Evolutionary conservation across 305 asterid genomes (phyloP).

Genomic region (Solanum hybrid): DNA sequence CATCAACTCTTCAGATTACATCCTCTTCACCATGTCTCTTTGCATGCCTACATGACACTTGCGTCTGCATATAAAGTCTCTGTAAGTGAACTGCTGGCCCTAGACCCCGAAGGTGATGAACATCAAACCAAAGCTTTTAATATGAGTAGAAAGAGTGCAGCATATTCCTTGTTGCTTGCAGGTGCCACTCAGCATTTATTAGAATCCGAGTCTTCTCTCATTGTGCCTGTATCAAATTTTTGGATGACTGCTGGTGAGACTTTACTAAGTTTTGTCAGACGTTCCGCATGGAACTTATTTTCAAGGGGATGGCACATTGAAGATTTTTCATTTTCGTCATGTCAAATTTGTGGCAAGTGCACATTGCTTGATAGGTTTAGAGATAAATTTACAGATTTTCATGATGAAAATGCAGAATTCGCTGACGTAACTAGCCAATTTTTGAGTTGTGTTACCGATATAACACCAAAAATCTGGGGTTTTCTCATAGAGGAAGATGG

Average conservation of each 20-base stretch:
- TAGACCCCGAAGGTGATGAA: conserved; percentile 5
- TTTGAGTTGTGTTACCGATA: conserved; percentile 26
- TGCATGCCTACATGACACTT: conserved; percentile 49
- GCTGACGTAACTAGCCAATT: conserved; percentile 26
- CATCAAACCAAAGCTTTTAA: conserved; percentile 26
- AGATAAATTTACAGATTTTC: neutral
- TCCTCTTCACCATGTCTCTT: conserved; percentile 36
- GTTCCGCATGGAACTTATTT: conserved; percentile 20
- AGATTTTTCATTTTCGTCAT: conserved; percentile 6
- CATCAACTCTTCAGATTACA: conserved; percentile 23
- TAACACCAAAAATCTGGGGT: conserved; percentile 39
- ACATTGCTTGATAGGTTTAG: neutral
- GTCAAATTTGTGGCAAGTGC: conserved; percentile 22
- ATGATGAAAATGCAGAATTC: conserved; percentile 9
- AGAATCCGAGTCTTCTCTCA: conserved; percentile 40
- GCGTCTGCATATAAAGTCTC: conserved; percentile 50
- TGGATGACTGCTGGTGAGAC: conserved; percentile 62
- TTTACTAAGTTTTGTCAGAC: conserved; percentile 27
- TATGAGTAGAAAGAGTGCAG: conserved; percentile 39
- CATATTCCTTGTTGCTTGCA: conserved; percentile 63
- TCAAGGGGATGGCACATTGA: neutral
- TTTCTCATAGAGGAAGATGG: conserved; percentile 26
- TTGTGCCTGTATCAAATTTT: conserved; percentile 33
- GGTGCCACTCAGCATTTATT: conserved; percentile 46
- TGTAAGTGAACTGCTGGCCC: conserved; percentile 30